phyloP scores from a whole-genome alignment of 129 eudicot genomes.

The Chrysanthemum makinoi region DNA sequence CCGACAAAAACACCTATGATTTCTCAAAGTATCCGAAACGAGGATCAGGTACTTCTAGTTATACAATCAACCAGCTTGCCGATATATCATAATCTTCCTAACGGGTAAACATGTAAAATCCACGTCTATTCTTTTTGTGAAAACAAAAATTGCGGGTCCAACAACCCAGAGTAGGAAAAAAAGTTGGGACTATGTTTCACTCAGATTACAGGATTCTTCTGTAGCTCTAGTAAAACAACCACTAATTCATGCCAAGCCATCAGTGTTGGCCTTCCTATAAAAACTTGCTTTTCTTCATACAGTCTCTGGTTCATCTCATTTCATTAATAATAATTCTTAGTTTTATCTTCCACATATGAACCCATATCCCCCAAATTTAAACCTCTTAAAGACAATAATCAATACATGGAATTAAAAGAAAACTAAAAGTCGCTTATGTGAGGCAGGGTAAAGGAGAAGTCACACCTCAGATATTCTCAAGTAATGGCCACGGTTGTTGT shows the following conservation, averaged over 20 bases:
- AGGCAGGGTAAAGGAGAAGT: background rate
- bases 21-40: background rate
- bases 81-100: constrained; percentile 1
- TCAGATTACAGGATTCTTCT: background rate
- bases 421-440: background rate
- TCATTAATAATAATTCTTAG: background rate
- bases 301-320: background rate
- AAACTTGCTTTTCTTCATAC: background rate
- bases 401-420: background rate
- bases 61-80: constrained; percentile 1
- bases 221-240: background rate
- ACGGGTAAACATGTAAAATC: background rate
- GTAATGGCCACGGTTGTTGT: constrained; percentile 93
- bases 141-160: background rate
- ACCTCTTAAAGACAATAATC: background rate
- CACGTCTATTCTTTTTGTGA: no score
- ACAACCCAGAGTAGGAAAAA: background rate
- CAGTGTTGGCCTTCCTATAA: background rate
- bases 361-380: background rate
- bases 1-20: background rate
- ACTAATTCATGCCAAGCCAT: background rate
- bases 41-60: background rate
- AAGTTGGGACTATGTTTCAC: background rate
- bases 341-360: background rate
- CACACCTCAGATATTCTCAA: constrained; percentile 91